A percentile compares a stretch with the other conserved stretches of the same genome.
Evolutionary conservation across 768 basidiomycete genomes (phyloP).

Genomic region (Pleurotus eryngii): DNA sequence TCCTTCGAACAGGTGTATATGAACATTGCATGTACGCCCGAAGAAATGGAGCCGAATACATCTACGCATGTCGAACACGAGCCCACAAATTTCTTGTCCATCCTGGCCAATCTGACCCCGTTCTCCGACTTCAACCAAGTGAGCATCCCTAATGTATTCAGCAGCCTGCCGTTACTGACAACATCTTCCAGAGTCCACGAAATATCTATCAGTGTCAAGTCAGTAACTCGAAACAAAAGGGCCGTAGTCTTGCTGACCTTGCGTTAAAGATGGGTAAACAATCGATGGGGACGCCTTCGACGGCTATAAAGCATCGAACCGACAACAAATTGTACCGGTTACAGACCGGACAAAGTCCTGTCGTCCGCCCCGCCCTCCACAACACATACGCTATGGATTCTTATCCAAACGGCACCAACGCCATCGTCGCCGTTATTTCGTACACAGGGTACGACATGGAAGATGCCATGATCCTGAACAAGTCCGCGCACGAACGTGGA

Average conservation of each 20-base stretch:
- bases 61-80: constrained; percentile 93
- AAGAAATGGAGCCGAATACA: constrained; percentile 73
- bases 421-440: constrained; percentile 98
- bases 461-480: constrained; percentile 99
- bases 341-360: constrained; percentile 91
- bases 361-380: constrained; percentile 90
- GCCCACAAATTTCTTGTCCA: constrained; percentile 93
- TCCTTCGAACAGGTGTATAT: constrained; percentile 99
- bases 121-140: constrained; percentile 99
- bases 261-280: constrained; percentile 93
- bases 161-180: constrained; percentile 5
- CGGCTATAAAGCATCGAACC: constrained; percentile 85
- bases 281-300: constrained; percentile 98
- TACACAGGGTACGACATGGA: constrained; percentile 99
- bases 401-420: constrained; percentile 98
- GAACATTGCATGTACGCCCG: constrained; percentile 91
- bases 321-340: constrained; percentile 98
- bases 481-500: constrained; percentile 96
- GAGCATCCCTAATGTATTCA: constrained; percentile 19
- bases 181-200: constrained; percentile 62
- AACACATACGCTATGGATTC: constrained; percentile 97
- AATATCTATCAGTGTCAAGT: constrained; percentile 95
- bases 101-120: constrained; percentile 95
- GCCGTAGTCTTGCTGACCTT: background rate
- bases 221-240: constrained; percentile 7